phyloP scores from a whole-genome alignment of 176 grass and related monocot genomes.

The Rhynchospora pubera region DNA sequence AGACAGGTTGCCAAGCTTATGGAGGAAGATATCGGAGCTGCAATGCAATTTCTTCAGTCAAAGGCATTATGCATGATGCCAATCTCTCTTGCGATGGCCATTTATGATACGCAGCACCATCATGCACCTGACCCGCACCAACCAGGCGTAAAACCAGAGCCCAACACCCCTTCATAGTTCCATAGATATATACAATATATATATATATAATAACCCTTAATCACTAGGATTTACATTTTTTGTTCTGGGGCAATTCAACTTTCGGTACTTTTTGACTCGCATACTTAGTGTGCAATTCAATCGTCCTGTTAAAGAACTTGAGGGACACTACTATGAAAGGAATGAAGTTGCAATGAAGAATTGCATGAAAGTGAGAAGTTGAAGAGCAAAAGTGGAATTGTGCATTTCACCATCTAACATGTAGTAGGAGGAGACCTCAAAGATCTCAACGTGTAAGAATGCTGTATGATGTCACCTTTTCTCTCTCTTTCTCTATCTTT shows the following conservation, averaged over 20 bases:
- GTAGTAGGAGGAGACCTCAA: conserved; percentile 58
- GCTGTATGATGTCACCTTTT: conserved; percentile 64
- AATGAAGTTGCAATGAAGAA: not conserved
- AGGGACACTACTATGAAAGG: not conserved
- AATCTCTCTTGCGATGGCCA: conserved; percentile 92
- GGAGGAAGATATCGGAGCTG: conserved; percentile 86
- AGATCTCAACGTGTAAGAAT: conserved; percentile 56
- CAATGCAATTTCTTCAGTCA: conserved; percentile 99
- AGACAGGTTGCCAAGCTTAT: conserved; percentile 88
- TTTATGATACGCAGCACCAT: conserved; percentile 79
- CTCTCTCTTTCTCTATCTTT: conserved; percentile 19
- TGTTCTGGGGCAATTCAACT: not conserved
- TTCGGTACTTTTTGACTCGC: conserved; percentile 15
- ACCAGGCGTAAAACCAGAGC: conserved; percentile 68
- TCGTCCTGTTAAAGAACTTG: not conserved
- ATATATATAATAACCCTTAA: not conserved
- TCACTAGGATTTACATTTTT: conserved; percentile 17
- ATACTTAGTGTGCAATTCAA: not conserved
- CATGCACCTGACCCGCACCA: conserved; percentile 27
- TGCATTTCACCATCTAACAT: conserved; percentile 25
- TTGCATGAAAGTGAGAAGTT: conserved; percentile 7
- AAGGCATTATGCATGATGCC: conserved; percentile 99
- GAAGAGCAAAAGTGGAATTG: conserved; percentile 14
- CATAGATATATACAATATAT: not conserved
- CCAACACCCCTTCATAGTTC: conserved; percentile 76